Base-by-base conservation (phyloP, 2,329 filamentous ascomycete species). In the Phaeoacremonium minimum region DNA sequence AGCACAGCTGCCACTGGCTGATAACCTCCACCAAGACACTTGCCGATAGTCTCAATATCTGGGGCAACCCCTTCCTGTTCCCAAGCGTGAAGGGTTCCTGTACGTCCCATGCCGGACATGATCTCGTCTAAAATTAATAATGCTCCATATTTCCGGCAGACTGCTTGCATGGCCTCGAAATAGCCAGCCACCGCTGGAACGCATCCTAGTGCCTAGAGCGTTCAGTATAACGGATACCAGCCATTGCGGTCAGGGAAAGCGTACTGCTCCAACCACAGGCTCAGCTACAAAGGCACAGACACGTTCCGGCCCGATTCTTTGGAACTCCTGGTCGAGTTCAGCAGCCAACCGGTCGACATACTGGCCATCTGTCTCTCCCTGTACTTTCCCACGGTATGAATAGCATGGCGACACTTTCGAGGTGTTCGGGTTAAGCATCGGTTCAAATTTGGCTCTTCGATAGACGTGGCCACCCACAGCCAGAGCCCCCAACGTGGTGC, bases 231-330 rank as follows among this genome's bases (percentile, higher is more conserved):
- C 15, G 12, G 12, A 32, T 40, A 13, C 38, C 41, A 18, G 11
- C 19, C 15, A 17, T 4, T 15, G 8, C 18, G 5, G n/a, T 15
- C 18, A 18, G 15, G 8, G 18, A 15, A n/a, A 4, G 56, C 64
- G 58, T 68, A 84, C 80, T 20, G 85, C 82, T 4, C 85, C 84
- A 12, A 85, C 83, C 2, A 90, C 71, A 0, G 85, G 80, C 56
- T 90, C 85, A 2, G 81, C 80, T 16, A 88, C 69, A 49, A 90
- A 87, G 1, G 80, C 84, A 36, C 78, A 83, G 1, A 89, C 80
- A 0, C 67, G 83, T 0, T 78, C 67, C 0, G 83, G 73, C 0
- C 83, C 85, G 1, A 86, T 52, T 2, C 69, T 59, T 40, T 72
- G 64, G 44, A 90, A 87, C 45, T 85, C 80, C 3, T 60, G 66